Percentiles rank a stretch among this genome's conserved stretches.
These are phyloP conservation scores for Chaetomidium leptoderma DNA, from an alignment of 495 filamentous ascomycete species.

Conservation along the genomic window DNA sequence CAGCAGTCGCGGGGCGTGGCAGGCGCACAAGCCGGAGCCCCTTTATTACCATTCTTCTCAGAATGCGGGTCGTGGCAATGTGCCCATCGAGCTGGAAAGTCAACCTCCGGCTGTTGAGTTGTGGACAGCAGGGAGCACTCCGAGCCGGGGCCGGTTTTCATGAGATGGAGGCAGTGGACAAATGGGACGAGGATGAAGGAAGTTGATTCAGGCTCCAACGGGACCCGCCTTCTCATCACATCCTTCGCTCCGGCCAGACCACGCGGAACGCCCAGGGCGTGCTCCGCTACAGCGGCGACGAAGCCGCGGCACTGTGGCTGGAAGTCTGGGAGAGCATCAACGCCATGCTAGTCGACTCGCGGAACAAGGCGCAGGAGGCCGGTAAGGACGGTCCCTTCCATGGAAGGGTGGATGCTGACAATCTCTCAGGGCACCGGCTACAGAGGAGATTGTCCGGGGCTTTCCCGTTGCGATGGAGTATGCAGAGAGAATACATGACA, in stretches of 20 bases:
- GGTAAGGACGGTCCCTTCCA: conserved; percentile 46
- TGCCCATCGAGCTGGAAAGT: too few species aligned
- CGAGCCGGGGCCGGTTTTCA: too few species aligned
- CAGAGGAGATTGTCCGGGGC: conserved; percentile 38
- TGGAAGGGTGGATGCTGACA: background rate
- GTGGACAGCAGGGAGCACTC: too few species aligned
- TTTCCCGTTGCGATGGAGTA: conserved; percentile 54
- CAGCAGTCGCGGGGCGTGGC: too few species aligned
- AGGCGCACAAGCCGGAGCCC: too few species aligned
- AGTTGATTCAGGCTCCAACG: too few species aligned
- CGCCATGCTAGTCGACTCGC: conserved; percentile 29
- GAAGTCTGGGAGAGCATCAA: conserved; percentile 54
- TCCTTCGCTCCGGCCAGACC: conserved; percentile 40
- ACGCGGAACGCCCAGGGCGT: conserved; percentile 55
- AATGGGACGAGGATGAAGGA: too few species aligned
- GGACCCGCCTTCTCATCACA: conserved; percentile 47
- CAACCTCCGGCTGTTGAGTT: too few species aligned
- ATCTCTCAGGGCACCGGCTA: conserved; percentile 46
- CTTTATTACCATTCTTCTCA: too few species aligned
- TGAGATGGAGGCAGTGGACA: too few species aligned
- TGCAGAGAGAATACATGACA: conserved; percentile 51
- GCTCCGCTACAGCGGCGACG: conserved; percentile 44
- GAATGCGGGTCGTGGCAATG: too few species aligned
- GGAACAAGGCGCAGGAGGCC: conserved; percentile 10
- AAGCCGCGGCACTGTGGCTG: conserved; percentile 41